Evolutionary conservation across 331 rosid genomes (phyloP).

Genomic region (Ulmus americana): DNA sequence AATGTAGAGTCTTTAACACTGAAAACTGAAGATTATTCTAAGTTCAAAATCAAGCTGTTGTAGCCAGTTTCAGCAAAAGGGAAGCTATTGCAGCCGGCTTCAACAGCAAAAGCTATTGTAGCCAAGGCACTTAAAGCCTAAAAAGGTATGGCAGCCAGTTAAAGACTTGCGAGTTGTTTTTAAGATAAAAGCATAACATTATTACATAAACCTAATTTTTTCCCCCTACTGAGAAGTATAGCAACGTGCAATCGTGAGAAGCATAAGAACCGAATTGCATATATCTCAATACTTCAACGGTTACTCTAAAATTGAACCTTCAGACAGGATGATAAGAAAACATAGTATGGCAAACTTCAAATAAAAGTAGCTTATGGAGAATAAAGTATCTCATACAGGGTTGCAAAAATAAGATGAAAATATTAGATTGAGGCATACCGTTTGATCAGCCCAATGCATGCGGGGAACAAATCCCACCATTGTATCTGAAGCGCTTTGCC

Average conservation of each 20-base stretch:
- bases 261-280: not conserved
- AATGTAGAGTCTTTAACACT: not conserved
- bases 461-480: conserved; percentile 99
- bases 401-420: not conserved
- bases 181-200: conserved; percentile 11
- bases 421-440: conserved; percentile 37
- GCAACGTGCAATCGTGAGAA: not conserved
- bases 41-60: not conserved
- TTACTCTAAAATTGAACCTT: not conserved
- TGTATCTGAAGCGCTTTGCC: conserved; percentile 88
- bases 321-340: conserved; percentile 1
- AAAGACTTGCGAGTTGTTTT: not conserved
- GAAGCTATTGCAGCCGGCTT: no score
- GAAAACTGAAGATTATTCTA: not conserved
- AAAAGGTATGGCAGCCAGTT: not conserved
- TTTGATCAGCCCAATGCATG: conserved; percentile 60
- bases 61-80: not conserved
- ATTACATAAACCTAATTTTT: not conserved
- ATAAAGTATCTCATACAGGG: not conserved
- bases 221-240: not conserved
- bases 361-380: not conserved
- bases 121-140: no score
- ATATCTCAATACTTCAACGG: not conserved
- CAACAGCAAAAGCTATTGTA: no score
- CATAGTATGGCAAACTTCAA: conserved; percentile 2